Evolutionary conservation across 192 early-diverging fungal genomes (phyloP).

Genomic region (Coemansia sp.): DNA sequence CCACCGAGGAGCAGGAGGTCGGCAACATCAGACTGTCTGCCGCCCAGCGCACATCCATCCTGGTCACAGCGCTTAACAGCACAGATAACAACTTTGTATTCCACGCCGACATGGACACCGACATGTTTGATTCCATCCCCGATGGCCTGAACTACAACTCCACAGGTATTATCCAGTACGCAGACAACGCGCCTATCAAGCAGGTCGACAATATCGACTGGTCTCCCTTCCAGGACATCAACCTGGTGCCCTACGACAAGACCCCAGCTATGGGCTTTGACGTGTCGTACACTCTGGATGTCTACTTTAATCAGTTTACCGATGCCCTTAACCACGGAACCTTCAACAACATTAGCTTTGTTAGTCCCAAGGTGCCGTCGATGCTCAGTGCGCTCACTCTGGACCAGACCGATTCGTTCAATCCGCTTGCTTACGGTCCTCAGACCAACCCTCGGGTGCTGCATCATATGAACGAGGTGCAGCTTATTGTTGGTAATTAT

Average conservation of each 20-base stretch:
- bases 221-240: slow-evolving; percentile 59
- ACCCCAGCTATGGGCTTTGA: slow-evolving; percentile 51
- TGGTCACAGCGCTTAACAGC: slow-evolving; percentile 70
- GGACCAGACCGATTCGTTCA: slow-evolving; percentile 49
- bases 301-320: slow-evolving; percentile 62
- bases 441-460: slow-evolving; percentile 64
- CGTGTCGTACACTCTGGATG: slow-evolving; percentile 57
- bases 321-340: slow-evolving; percentile 79
- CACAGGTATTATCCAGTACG: slow-evolving; percentile 62
- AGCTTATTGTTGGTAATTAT: slow-evolving; percentile 74
- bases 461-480: slow-evolving; percentile 63
- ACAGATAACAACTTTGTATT: slow-evolving; percentile 66
- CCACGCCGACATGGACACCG: slow-evolving; percentile 72
- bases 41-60: slow-evolving; percentile 79
- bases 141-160: slow-evolving; percentile 59
- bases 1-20: slow-evolving; percentile 59
- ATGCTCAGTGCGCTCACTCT: slow-evolving; percentile 66
- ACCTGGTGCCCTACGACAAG: slow-evolving; percentile 55
- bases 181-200: slow-evolving; percentile 20
- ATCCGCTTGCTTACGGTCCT: slow-evolving; percentile 61
- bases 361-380: slow-evolving; percentile 63
- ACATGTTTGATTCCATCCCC: slow-evolving; percentile 74
- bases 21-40: slow-evolving; percentile 61
- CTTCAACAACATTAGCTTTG: slow-evolving; percentile 76
- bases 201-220: slow-evolving; percentile 31